Evolutionary conservation across 2,329 filamentous ascomycete species (phyloP).

Genomic region (Aspergillus tamarii): DNA sequence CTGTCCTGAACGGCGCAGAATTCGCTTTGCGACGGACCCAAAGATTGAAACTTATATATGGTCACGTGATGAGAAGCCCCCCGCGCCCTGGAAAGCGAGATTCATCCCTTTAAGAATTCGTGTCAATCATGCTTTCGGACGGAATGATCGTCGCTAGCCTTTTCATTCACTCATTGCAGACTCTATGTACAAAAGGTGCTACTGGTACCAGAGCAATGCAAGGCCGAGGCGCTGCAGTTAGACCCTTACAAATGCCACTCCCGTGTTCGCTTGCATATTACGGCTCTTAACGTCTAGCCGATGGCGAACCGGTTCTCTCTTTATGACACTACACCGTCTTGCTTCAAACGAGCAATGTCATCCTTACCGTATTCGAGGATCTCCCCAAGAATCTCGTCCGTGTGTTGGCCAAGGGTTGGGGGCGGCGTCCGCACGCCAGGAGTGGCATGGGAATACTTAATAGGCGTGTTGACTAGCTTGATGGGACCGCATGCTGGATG

Average conservation of each 20-base stretch:
- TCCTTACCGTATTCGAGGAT: constrained; percentile 63
- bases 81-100: neutral
- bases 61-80: constrained; percentile 28
- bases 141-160: neutral
- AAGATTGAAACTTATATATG: constrained; percentile 29
- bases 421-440: constrained; percentile 77
- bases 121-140: neutral
- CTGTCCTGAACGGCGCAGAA: neutral
- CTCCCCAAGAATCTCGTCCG: constrained; percentile 70
- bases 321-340: constrained; percentile 67
- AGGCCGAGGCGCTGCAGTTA: neutral
- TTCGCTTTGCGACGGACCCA: constrained; percentile 20
- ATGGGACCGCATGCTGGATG: constrained; percentile 83
- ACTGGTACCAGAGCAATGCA: neutral
- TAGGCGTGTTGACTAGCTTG: constrained; percentile 88
- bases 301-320: neutral
- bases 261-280: neutral
- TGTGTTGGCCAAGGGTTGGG: constrained; percentile 85
- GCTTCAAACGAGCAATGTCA: constrained; percentile 65
- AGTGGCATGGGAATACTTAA: constrained; percentile 86
- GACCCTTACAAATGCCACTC: neutral
- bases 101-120: neutral
- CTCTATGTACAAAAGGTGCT: neutral
- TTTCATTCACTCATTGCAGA: neutral
- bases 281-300: neutral